Evolutionary conservation across 805 yeast genomes (phyloP), one percentile per base, ranked within the genome.

Genomic region (Candida parachauliodes): DNA sequence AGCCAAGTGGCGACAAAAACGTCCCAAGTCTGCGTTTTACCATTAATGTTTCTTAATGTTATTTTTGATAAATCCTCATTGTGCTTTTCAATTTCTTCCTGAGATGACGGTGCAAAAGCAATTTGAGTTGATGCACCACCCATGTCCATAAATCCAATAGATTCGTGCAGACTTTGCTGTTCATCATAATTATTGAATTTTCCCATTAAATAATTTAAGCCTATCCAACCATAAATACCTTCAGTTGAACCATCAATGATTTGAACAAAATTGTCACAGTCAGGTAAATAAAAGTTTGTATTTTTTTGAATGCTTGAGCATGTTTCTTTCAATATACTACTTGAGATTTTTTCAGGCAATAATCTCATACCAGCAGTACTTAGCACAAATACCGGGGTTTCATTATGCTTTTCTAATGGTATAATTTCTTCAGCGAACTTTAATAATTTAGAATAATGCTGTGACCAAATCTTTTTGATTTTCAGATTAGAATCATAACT

Each of bases 121-220:
- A 93, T 77, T 55, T 93, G 98, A 0, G 96, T 88, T 2, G 96
- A 88, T 0, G 98, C 98, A 10, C 98, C 98, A 11, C 98, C 98
- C 98, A 93, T 93, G 59, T 93, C 98, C 91, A 93, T 83, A 50
- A 93, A 91, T 4, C 98, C 98, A 46, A 75, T 81, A 0, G 95
- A 79, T n/a, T 60, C 60, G 49, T 75, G 83, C 3, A 33, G 47
- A 2, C 59, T 54, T 8, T 54, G 57, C 2, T 45, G 38, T 5
- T 62, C 47, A 25, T 70, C 69, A 48, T 71, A 75, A 37, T 72
- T 56, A 43, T 81, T 70, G 34, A 85, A 65, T 42, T 76, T 76
- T 1, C 85, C 83, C 60, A 83, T 74, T 39, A 93, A 61, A 60
- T 91, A 93, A 57, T 93, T 93, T 33, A 93, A 67, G 0, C 91